Percentiles rank a stretch among this genome's conserved stretches.
Evolutionary conservation across 2,329 filamentous ascomycete genomes (phyloP).

Genomic region (Dendryphion nanum): DNA sequence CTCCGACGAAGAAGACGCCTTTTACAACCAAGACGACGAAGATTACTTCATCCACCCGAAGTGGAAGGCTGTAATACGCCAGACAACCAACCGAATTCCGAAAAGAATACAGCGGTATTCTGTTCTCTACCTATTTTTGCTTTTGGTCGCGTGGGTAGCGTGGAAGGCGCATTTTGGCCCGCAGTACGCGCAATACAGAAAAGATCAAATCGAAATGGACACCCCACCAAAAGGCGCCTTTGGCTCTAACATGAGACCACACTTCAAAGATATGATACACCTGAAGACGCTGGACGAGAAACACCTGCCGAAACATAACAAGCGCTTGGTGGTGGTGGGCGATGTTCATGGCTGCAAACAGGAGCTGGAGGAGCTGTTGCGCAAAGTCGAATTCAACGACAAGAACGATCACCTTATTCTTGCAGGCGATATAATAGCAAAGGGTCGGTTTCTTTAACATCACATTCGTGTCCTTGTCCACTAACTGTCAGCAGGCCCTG

Average conservation of each 20-base stretch:
- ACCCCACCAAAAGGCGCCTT: conserved; percentile 32
- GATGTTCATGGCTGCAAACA: conserved; percentile 88
- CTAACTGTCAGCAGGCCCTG: conserved; percentile 58
- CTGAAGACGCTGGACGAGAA: conserved; percentile 49
- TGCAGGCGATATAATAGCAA: conserved; percentile 59
- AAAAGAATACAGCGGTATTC: conserved; percentile 37
- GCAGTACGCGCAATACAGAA: conserved; percentile 30
- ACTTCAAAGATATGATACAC: conserved; percentile 51
- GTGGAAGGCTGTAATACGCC: conserved; percentile 25
- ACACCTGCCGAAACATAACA: conserved; percentile 47
- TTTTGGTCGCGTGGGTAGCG: conserved; percentile 27
- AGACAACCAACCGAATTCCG: conserved; percentile 28
- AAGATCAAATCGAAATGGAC: conserved; percentile 37
- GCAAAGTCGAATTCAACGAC: conserved; percentile 62
- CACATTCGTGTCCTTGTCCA: conserved; percentile 4
- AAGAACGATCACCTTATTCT: conserved; percentile 50
- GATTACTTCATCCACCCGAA: conserved; percentile 31
- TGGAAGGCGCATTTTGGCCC: conserved; percentile 42
- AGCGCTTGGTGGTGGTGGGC: conserved; percentile 76
- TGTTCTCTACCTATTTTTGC: conserved; percentile 27
- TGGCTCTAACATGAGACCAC: conserved; percentile 48
- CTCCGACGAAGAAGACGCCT: conserved; percentile 39
- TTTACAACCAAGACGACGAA: conserved; percentile 38
- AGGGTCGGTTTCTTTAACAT: conserved; percentile 47
- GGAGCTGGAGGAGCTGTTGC: conserved; percentile 60